Evolutionary conservation across 345 rosid species (phyloP), one percentile per base, ranked within the genome.

Genomic region (Aquilaria sinensis): DNA sequence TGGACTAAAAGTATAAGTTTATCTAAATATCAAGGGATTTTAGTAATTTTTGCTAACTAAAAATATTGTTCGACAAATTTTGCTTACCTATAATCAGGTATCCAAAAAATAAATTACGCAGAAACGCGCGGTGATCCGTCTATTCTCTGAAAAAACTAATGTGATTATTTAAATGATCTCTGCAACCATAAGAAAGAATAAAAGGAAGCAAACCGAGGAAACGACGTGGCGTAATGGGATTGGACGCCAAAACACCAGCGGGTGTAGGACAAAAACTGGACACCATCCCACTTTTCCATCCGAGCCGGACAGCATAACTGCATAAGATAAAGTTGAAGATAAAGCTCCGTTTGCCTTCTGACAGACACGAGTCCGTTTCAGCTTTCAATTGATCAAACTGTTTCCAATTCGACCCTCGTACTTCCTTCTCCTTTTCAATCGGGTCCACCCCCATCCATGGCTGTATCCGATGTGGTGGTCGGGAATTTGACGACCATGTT

Each of bases 401-500:
- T 31, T 1, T 55, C 43, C 54, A 69, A 54, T 49, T 48, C 69
- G 45, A 34, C 56, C 57, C n/a, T 51, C 52, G 1, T 57, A 8
- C 48, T 46, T 66, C 56, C 31, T 10, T 41, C 30, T 29, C 1
- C 31, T 0, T 8, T 12, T 62, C 15, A 33, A 15, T n/a, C 56
- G 23, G 3, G 57, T 11, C 31, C 64, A 2, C 49, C 64, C 41
- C 31, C 8, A 57, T 32, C 50, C 23, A 93, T 87, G 98, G 87
- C 96, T 64, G 67, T 87, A 54, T 93, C 90, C 16, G 98, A 93
- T 74, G 83, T 83, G 61, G 94, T 93, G 75, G 82, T 74, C 31
- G 88, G 86, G 53, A 93, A 90, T 71, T 75, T 90, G 63, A 87
- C 88, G 74, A 79, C 89, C 83, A 81, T 93, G 81, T 89, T 87